Evolutionary conservation across 108 stramenopile species (phyloP).

Genomic region (Craspedostauros australis): DNA sequence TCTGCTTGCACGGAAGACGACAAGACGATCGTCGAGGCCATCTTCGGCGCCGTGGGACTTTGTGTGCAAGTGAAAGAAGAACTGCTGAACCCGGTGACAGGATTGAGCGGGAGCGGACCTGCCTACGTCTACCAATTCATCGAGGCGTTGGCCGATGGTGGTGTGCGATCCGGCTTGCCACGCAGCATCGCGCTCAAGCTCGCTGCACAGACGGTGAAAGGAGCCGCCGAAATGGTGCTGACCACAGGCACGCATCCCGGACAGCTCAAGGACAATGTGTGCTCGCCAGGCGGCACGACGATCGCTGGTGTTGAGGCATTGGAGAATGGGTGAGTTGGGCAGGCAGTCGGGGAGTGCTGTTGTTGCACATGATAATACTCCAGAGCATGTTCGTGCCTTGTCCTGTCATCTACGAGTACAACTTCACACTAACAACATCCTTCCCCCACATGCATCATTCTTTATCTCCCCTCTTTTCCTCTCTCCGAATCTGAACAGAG

Average conservation of each 20-base stretch:
- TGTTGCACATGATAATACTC: not conserved
- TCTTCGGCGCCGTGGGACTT: slow-evolving; percentile 77
- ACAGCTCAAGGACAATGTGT: slow-evolving; percentile 84
- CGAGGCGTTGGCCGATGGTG: slow-evolving; percentile 96
- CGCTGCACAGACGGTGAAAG: slow-evolving; percentile 93
- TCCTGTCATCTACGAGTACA: not conserved
- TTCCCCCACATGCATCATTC: not conserved
- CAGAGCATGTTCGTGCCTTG: not conserved
- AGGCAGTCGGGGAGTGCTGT: not conserved
- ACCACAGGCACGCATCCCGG: slow-evolving; percentile 89
- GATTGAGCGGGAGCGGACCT: slow-evolving; percentile 91
- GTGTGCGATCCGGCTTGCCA: slow-evolving; percentile 88
- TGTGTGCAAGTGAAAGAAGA: slow-evolving; percentile 77
- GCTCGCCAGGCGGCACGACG: slow-evolving; percentile 91
- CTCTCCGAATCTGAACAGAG: slow-evolving; percentile 22
- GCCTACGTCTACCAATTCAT: slow-evolving; percentile 94
- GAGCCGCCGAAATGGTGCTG: slow-evolving; percentile 94
- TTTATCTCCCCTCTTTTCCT: not conserved
- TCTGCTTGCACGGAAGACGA: slow-evolving; percentile 61
- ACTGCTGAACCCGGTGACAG: slow-evolving; percentile 86
- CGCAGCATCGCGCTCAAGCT: slow-evolving; percentile 78
- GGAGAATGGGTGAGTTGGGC: slow-evolving; percentile 72
- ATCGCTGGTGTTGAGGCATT: slow-evolving; percentile 91
- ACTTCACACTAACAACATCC: not conserved
- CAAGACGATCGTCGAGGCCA: slow-evolving; percentile 48